A percentile compares a stretch with the other conserved stretches of the same genome.
phyloP scores from a whole-genome alignment of 805 yeast genomes.

The Monosporozyma aquatica region DNA sequence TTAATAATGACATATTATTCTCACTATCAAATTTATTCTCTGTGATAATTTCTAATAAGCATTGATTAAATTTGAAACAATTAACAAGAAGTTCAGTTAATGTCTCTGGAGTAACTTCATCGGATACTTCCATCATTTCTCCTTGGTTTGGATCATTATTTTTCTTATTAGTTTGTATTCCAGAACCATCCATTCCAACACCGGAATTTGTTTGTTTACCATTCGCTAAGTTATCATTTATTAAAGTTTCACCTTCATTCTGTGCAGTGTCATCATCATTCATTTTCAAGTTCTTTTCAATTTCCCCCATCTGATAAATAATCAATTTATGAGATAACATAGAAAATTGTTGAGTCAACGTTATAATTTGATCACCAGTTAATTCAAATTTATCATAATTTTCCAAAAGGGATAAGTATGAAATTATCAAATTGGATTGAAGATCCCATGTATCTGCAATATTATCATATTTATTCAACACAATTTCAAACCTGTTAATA shows the following conservation, averaged over 20 bases:
- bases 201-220: background rate
- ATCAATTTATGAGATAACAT: slow-evolving; percentile 12
- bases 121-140: slow-evolving; percentile 22
- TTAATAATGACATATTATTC: slow-evolving; percentile 3
- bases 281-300: slow-evolving; percentile 4
- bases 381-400: slow-evolving; percentile 8
- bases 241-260: background rate
- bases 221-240: slow-evolving; percentile 3
- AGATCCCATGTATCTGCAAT: slow-evolving; percentile 28
- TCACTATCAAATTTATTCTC: slow-evolving; percentile 8
- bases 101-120: slow-evolving; percentile 20
- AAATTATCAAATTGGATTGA: slow-evolving; percentile 24
- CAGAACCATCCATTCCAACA: slow-evolving; percentile 16
- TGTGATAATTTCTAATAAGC: slow-evolving; percentile 15
- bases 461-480: slow-evolving; percentile 9
- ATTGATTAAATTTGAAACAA: slow-evolving; percentile 15
- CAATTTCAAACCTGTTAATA: slow-evolving; percentile 17
- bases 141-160: slow-evolving; percentile 5
- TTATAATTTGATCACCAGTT: slow-evolving; percentile 13
- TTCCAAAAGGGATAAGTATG: slow-evolving; percentile 21
- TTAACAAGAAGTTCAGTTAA: slow-evolving; percentile 17
- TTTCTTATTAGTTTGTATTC: slow-evolving; percentile 9
- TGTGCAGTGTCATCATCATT: background rate
- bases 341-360: slow-evolving; percentile 13
- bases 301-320: slow-evolving; percentile 14